Evolutionary conservation across 805 yeast species (phyloP).

Genomic region (Soucietia sequanensis): DNA sequence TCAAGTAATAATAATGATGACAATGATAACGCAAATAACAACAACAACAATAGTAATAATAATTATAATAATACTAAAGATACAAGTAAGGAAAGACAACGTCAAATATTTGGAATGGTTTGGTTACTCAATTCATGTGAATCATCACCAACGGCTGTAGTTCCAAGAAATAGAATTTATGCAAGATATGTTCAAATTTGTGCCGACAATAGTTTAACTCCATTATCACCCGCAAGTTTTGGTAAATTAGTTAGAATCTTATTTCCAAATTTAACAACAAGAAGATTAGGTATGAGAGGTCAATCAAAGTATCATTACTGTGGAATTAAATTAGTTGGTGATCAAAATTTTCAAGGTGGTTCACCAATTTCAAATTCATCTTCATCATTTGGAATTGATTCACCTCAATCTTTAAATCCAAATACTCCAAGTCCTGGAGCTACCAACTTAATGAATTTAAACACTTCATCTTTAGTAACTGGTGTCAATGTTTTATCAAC

Average conservation of each 20-base stretch:
- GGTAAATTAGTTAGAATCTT: slow-evolving; percentile 69
- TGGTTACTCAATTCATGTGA: slow-evolving; percentile 75
- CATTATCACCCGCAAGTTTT: slow-evolving; percentile 74
- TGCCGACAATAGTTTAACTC: slow-evolving; percentile 43
- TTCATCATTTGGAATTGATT: slow-evolving; percentile 3
- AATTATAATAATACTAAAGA: slow-evolving; percentile 8
- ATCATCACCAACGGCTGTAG: slow-evolving; percentile 39
- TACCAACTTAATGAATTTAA: slow-evolving; percentile 4
- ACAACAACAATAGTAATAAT: slow-evolving; percentile 1
- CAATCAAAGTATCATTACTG: slow-evolving; percentile 85
- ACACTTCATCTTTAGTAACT: too few relatives aligned
- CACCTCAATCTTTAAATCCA: slow-evolving; percentile 7
- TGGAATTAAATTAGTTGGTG: slow-evolving; percentile 55
- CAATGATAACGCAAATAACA: slow-evolving; percentile 9
- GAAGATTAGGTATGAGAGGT: slow-evolving; percentile 80
- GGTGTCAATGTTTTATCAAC: slow-evolving; percentile 1
- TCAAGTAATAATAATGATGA: slow-evolving; percentile 20
- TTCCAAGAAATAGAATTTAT: slow-evolving; percentile 42
- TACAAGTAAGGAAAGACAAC: slow-evolving; percentile 49
- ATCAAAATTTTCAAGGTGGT: slow-evolving; percentile 21
- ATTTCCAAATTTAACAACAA: slow-evolving; percentile 66
- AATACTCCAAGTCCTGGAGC: slow-evolving; percentile 6
- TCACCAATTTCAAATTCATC: slow-evolving; percentile 3
- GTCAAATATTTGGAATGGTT: slow-evolving; percentile 78
- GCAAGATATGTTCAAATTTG: slow-evolving; percentile 41